phyloP scores from a whole-genome alignment of 2,329 filamentous ascomycete genomes.

The Diaporthe eres region DNA sequence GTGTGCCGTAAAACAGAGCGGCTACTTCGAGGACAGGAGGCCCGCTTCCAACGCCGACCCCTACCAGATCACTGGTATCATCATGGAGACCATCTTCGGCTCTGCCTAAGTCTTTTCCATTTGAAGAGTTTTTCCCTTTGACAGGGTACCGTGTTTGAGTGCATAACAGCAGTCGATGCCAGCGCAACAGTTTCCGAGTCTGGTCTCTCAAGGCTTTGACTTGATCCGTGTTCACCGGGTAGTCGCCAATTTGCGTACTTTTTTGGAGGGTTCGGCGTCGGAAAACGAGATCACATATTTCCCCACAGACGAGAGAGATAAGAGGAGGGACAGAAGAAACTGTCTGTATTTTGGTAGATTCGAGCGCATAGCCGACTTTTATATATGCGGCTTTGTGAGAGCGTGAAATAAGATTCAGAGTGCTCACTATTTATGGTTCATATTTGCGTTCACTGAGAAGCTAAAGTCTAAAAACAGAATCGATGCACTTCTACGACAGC shows the following conservation, averaged over 20 bases:
- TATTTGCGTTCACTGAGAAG: no score
- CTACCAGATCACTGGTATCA: constrained; percentile 85
- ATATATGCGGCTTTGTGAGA: background rate
- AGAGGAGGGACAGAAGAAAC: background rate
- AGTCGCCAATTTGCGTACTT: background rate
- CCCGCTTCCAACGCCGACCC: constrained; percentile 78
- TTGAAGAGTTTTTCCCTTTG: background rate
- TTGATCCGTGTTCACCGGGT: no score
- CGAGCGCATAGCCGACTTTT: background rate
- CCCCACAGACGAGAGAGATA: background rate
- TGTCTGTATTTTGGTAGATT: constrained; percentile 18
- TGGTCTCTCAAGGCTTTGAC: no score
- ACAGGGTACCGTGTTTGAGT: background rate
- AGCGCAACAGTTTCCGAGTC: no score
- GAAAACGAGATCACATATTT: constrained; percentile 1
- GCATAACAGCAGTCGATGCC: background rate
- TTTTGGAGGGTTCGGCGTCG: constrained; percentile 16
- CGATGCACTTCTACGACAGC: no score
- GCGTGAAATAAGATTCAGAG: constrained; percentile 20
- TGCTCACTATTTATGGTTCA: constrained; percentile 3
- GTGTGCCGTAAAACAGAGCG: constrained; percentile 87
- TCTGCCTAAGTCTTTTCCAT: constrained; percentile 42
- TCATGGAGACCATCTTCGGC: constrained; percentile 77
- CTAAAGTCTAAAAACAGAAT: no score
- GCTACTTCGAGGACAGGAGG: constrained; percentile 88